Percentiles rank a stretch among this genome's conserved stretches.
Evolutionary conservation across 129 eudicot genomes (phyloP).

Genomic region (Escallonia rubra): DNA sequence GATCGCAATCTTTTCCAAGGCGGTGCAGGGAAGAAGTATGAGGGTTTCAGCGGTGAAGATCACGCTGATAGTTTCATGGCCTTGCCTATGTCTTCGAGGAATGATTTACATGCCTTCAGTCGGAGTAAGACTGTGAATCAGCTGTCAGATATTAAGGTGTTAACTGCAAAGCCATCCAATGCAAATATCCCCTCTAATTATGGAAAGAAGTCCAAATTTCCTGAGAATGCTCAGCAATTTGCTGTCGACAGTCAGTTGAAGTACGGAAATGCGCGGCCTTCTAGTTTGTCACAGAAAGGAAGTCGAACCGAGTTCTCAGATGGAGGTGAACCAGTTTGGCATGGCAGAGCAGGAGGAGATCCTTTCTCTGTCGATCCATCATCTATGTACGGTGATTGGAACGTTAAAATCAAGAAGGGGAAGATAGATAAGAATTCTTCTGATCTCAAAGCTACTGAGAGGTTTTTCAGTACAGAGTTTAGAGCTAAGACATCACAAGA

Average conservation of each 20-base stretch:
- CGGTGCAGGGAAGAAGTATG: slow-evolving; percentile 42
- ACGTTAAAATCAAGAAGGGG: slow-evolving; percentile 33
- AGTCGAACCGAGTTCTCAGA: slow-evolving; percentile 30
- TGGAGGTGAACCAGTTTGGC: slow-evolving; percentile 45
- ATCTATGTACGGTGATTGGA: slow-evolving; percentile 32
- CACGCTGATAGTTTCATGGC: slow-evolving; percentile 38
- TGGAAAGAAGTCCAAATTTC: slow-evolving; percentile 46
- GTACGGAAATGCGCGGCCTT: slow-evolving; percentile 32
- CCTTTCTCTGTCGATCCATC: slow-evolving; percentile 24
- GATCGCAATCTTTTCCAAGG: slow-evolving; percentile 29
- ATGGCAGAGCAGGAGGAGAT: slow-evolving; percentile 37
- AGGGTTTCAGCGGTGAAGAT: slow-evolving; percentile 38
- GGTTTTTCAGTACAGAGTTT: slow-evolving; percentile 21
- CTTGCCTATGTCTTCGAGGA: slow-evolving; percentile 29
- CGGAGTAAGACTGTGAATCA: slow-evolving; percentile 59
- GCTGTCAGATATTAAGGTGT: slow-evolving; percentile 72
- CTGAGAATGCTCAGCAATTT: slow-evolving; percentile 37
- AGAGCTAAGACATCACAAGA: slow-evolving; percentile 29
- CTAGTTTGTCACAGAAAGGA: slow-evolving; percentile 38
- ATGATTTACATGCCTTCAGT: slow-evolving; percentile 40
- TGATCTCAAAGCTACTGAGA: slow-evolving; percentile 26
- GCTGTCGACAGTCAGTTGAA: slow-evolving; percentile 41
- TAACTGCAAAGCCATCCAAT: slow-evolving; percentile 76
- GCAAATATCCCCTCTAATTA: slow-evolving; percentile 39
- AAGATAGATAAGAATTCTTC: slow-evolving; percentile 29